Evolutionary conservation across 148 eudicot species (phyloP), one percentile per base, ranked within the genome.

Genomic region (Gaultheria prostrata): DNA sequence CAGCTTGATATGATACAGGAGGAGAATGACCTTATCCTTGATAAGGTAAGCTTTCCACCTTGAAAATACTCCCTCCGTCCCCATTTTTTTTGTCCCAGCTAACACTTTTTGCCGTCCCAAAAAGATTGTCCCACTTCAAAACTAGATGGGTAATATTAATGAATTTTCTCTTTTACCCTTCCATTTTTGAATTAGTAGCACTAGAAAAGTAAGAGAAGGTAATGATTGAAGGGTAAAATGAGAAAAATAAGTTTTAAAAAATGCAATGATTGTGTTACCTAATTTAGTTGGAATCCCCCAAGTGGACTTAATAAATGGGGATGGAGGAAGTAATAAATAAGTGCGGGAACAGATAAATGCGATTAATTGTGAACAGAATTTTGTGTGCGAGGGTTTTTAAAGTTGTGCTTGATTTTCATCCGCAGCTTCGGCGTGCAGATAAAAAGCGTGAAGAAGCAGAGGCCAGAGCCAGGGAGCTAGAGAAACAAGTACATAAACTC

Each of bases 1-100:
- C 99, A 97, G 99, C 91, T 97, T 84, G 99, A 97, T 88, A 91
- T 95, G 93, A 90, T 97, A 84, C 99, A 95, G 87, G 98, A 95
- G 86, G 99, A 97, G 90, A 95, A 97, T 90, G 98, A 93, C 67
- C 82, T 83, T 81, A 86, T 97, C 61, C 83, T 91, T 76, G 98
- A 95, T 80, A 92, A 93, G 95, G 99, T 94, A 84, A 83, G 82
- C 56, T 79, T 77, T 80, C 53, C 74, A 35, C 26, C 67, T 61
- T 33, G 48, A 33, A 7, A 6, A 75, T 83, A 39, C 43, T 39
- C 43, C 39, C 39, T 35, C 6, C 39, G 6, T 35, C 39, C 43
- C 43, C 43, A 0, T 39, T 4, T 39, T 39, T 39, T 39, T 5
- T 39, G 43, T 39, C 43, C 43, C 7, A 5, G 43, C 0, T 39